These are phyloP conservation scores for Candida insectalens DNA, from an alignment of 805 yeast genomes.

Conservation along the genomic window DNA sequence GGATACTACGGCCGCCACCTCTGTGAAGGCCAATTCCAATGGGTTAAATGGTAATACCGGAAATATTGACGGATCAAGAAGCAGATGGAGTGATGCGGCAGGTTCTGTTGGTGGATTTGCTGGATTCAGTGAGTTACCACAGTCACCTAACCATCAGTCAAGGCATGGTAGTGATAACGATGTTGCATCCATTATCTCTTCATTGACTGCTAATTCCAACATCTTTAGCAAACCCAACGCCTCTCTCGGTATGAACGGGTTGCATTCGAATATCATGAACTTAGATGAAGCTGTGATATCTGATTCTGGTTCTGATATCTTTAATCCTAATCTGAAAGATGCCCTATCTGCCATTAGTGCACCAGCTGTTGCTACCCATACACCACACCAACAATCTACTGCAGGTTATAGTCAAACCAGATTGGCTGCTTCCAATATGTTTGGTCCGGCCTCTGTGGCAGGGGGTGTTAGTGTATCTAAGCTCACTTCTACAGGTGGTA, in stretches of 20 bases:
- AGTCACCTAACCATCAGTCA: not conserved
- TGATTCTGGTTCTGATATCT: slow-evolving; percentile 24
- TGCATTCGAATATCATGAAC: slow-evolving; percentile 5
- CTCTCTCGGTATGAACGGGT: slow-evolving; percentile 4
- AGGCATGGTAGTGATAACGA: slow-evolving; percentile 10
- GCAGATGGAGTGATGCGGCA: slow-evolving; percentile 14
- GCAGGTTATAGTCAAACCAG: slow-evolving; percentile 20
- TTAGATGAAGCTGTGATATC: slow-evolving; percentile 19
- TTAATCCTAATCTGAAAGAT: slow-evolving; percentile 16
- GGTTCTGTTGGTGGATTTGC: slow-evolving; percentile 10
- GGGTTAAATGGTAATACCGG: too few species aligned
- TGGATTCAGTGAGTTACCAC: not conserved
- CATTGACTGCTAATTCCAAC: slow-evolving; percentile 16
- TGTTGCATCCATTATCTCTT: slow-evolving; percentile 24
- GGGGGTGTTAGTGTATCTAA: slow-evolving; percentile 29
- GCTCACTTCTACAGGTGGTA: slow-evolving; percentile 10
- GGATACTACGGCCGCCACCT: too few species aligned
- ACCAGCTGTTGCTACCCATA: slow-evolving; percentile 11
- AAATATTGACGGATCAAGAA: too few species aligned
- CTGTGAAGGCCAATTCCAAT: slow-evolving; percentile 10
- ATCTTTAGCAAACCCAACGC: slow-evolving; percentile 17
- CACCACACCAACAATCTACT: slow-evolving; percentile 1
- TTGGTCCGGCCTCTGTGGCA: slow-evolving; percentile 55
- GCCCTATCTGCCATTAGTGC: slow-evolving; percentile 25
- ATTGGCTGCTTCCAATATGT: slow-evolving; percentile 25